A percentile compares a stretch with the other conserved stretches of the same genome.
Evolutionary conservation across 2,329 filamentous ascomycete genomes (phyloP).

Genomic region (Phymatotrichopsis omnivora): DNA sequence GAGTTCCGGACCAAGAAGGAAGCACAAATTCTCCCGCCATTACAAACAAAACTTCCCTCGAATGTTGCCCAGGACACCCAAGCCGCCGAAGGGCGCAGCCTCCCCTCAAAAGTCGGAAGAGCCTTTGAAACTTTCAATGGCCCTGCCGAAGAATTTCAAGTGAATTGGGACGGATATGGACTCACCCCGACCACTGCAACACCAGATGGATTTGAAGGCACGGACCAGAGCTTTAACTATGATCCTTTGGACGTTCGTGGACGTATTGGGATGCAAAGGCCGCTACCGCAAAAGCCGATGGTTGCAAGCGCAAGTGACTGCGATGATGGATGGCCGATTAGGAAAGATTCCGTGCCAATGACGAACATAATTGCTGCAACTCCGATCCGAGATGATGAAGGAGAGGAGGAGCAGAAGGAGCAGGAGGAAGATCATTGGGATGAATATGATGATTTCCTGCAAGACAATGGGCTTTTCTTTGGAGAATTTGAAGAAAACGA

Average conservation of each 20-base stretch:
- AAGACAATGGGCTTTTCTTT: slow-evolving; percentile 21
- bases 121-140: not conserved
- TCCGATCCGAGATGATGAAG: slow-evolving; percentile 11
- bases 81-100: slow-evolving; percentile 4
- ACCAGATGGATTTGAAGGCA: slow-evolving; percentile 8
- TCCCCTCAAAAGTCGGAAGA: not conserved
- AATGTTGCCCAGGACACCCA: too few relatives aligned
- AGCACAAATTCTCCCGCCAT: not conserved
- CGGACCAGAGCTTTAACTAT: slow-evolving; percentile 15
- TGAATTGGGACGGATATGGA: slow-evolving; percentile 21
- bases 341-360: slow-evolving; percentile 16
- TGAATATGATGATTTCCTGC: slow-evolving; percentile 25
- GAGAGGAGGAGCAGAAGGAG: slow-evolving; percentile 6
- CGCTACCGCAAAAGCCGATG: not conserved
- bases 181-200: slow-evolving; percentile 20
- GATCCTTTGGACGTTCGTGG: slow-evolving; percentile 18
- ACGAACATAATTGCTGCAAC: not conserved
- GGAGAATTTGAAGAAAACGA: slow-evolving; percentile 6
- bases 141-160: slow-evolving; percentile 24
- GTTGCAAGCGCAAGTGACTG: slow-evolving; percentile 2
- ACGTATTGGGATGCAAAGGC: too few relatives aligned
- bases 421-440: slow-evolving; percentile 22
- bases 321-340: slow-evolving; percentile 22
- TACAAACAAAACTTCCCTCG: slow-evolving; percentile 1
- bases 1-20: not conserved